Conservation (phyloP, 257 asterid genomes). For the Ilex aquifolium region DNA sequence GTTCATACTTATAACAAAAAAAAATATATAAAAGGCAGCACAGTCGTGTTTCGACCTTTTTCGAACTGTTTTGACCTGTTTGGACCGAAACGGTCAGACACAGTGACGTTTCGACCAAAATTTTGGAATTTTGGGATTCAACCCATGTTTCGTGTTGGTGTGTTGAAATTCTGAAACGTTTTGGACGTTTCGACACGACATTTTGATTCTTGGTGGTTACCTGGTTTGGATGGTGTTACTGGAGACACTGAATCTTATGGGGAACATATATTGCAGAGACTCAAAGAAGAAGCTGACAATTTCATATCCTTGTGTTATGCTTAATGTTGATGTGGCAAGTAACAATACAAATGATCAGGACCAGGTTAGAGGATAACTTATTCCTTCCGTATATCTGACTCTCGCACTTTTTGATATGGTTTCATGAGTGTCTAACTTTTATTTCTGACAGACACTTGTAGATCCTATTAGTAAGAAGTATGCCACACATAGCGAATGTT, state of each 20-base stretch:
- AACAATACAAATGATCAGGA: slow-evolving; percentile 96
- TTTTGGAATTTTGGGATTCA: too few species aligned
- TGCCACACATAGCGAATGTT: slow-evolving; percentile 88
- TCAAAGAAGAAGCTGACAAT: slow-evolving; percentile 72
- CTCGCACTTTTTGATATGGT: background rate
- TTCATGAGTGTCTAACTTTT: slow-evolving; percentile 10
- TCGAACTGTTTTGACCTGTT: too few species aligned
- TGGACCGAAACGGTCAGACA: too few species aligned
- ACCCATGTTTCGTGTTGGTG: too few species aligned
- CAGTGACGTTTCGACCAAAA: too few species aligned
- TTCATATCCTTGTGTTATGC: slow-evolving; percentile 99
- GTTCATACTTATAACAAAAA: too few species aligned
- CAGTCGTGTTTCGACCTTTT: too few species aligned
- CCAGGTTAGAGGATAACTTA: slow-evolving; percentile 52
- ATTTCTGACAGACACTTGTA: slow-evolving; percentile 63
- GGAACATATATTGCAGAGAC: slow-evolving; percentile 52
- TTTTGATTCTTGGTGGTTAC: too few species aligned
- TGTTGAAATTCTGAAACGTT: too few species aligned
- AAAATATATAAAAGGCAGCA: too few species aligned
- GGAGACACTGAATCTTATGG: slow-evolving; percentile 21
- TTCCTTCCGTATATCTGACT: slow-evolving; percentile 10
- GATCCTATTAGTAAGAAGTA: slow-evolving; percentile 73
- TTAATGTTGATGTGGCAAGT: slow-evolving; percentile 94
- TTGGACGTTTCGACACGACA: too few species aligned
- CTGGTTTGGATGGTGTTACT: too few species aligned